Evolutionary conservation across 495 filamentous ascomycete genomes (phyloP).

Genomic region (Penicillium salamii): DNA sequence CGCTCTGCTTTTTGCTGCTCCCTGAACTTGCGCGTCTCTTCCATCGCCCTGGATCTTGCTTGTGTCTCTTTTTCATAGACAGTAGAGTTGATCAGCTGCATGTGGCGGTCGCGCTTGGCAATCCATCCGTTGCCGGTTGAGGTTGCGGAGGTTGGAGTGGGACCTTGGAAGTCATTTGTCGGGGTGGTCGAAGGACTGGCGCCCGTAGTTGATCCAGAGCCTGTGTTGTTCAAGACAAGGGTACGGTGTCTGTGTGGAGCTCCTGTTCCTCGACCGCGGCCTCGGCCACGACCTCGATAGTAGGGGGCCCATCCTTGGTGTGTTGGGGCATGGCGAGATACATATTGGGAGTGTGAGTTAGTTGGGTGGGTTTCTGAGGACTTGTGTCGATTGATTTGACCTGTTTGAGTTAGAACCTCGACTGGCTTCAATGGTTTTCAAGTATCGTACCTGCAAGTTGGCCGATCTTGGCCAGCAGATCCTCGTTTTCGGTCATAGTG

Average conservation of each 20-base stretch:
- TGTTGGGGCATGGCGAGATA: constrained; percentile 38
- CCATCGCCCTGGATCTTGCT: constrained; percentile 69
- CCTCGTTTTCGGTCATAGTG: constrained; percentile 69
- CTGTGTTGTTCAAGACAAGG: constrained; percentile 65
- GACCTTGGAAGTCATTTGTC: constrained; percentile 32
- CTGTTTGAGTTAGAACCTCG: constrained; percentile 42
- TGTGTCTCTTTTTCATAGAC: constrained; percentile 76
- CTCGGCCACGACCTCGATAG: constrained; percentile 40
- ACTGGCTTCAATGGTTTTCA: constrained; percentile 11
- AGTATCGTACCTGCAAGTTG: constrained; percentile 64
- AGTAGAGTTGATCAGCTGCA: constrained; percentile 83
- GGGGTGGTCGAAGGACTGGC: constrained; percentile 33
- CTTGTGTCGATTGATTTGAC: constrained; percentile 82
- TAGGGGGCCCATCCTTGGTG: constrained; percentile 51
- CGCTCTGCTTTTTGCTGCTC: constrained; percentile 55
- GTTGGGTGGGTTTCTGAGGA: constrained; percentile 49
- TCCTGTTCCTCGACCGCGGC: constrained; percentile 36
- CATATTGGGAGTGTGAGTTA: constrained; percentile 27
- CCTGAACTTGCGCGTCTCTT: constrained; percentile 64
- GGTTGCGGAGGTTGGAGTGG: constrained; percentile 30
- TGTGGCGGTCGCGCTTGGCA: constrained; percentile 75
- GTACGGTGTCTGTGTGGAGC: constrained; percentile 64
- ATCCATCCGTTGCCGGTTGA: constrained; percentile 62
- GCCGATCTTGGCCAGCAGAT: constrained; percentile 71
- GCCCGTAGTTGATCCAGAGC: constrained; percentile 18